Evolutionary conservation across 768 basidiomycete species (phyloP).

Genomic region (Xerocomellus dryophilus): DNA sequence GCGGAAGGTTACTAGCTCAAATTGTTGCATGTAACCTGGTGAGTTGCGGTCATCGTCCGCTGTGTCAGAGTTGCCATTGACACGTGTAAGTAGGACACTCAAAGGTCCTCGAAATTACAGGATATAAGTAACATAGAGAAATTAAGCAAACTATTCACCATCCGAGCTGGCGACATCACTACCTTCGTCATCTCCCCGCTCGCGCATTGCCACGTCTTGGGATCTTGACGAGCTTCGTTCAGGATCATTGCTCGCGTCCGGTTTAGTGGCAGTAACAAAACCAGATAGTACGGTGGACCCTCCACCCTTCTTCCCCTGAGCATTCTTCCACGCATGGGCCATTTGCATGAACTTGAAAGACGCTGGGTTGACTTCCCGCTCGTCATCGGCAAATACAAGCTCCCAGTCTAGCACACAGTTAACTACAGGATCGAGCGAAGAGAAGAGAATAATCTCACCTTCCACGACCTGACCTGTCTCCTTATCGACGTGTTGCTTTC

Average conservation of each 20-base stretch:
- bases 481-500: constrained; percentile 77
- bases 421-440: not conserved
- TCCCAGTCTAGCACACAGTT: constrained; percentile 72
- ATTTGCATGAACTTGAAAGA: constrained; percentile 95
- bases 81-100: no score
- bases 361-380: constrained; percentile 87
- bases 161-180: constrained; percentile 59
- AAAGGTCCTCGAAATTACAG: not conserved
- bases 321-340: constrained; percentile 85
- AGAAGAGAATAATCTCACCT: constrained; percentile 46
- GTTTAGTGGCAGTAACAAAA: constrained; percentile 42
- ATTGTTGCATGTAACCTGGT: no score
- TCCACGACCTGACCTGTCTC: constrained; percentile 85
- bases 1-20: not conserved
- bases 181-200: constrained; percentile 30
- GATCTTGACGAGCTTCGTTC: constrained; percentile 10
- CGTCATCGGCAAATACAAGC: constrained; percentile 94
- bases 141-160: constrained; percentile 30
- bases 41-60: not conserved
- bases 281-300: constrained; percentile 41
- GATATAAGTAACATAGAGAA: not conserved
- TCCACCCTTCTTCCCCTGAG: constrained; percentile 43
- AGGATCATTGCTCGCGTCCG: constrained; percentile 7
- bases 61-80: no score
- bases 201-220: constrained; percentile 26